Conservation (phyloP, 192 early-diverging fungal species). For the Radiomyces spectabilis region DNA sequence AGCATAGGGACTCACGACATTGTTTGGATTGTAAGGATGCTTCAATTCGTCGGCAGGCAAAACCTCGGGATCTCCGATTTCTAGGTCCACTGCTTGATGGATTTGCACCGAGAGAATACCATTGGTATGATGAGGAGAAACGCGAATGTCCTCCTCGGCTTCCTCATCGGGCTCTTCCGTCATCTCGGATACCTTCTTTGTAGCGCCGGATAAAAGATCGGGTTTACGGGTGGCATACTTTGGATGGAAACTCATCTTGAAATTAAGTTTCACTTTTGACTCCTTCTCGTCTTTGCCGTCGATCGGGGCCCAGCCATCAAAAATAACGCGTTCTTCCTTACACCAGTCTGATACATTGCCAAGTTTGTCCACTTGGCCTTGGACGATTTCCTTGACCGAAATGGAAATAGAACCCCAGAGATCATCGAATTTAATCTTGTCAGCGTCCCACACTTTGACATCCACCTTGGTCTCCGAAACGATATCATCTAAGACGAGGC, state of each 20-base stretch:
- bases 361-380: constrained; percentile 5
- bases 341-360: constrained; percentile 12
- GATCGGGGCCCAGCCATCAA: constrained; percentile 23
- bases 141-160: neutral
- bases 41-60: neutral
- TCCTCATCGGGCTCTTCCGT: neutral
- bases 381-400: constrained; percentile 6
- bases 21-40: constrained; percentile 13
- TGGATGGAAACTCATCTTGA: constrained; percentile 17
- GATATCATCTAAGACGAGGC: constrained; percentile 8
- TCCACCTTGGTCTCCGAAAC: constrained; percentile 5
- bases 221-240: constrained; percentile 13
- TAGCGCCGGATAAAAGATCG: neutral
- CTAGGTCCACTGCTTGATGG: constrained; percentile 16
- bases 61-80: constrained; percentile 11
- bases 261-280: constrained; percentile 18
- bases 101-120: constrained; percentile 10
- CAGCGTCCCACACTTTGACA: constrained; percentile 25
- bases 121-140: neutral
- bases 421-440: constrained; percentile 19
- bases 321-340: constrained; percentile 10
- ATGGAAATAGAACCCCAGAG: constrained; percentile 11
- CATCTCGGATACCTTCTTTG: neutral
- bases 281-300: constrained; percentile 10
- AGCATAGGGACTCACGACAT: constrained; percentile 19